Percentiles rank a stretch among this genome's conserved stretches.
Conservation (phyloP, 2,329 filamentous ascomycete species). For the Lachnellula cervina region DNA sequence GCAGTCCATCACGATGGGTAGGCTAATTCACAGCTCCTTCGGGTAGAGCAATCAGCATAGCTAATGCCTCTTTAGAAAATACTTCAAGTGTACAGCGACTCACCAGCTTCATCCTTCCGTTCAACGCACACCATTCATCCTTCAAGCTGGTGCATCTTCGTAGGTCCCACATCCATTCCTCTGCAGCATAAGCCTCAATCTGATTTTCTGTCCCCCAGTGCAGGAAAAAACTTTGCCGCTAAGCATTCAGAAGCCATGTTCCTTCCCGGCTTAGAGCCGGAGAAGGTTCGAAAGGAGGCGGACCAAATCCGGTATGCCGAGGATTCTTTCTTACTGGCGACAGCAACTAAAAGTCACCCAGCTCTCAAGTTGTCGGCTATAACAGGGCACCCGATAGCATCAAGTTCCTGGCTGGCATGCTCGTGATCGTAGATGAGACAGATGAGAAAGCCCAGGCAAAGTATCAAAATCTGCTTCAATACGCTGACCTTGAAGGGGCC, state of each 20-base stretch:
- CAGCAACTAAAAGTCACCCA: conserved; percentile 54
- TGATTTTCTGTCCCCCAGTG: conserved; percentile 44
- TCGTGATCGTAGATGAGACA: conserved; percentile 60
- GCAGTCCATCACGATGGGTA: conserved; percentile 56
- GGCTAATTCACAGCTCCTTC: conserved; percentile 31
- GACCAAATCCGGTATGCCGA: too few relatives aligned
- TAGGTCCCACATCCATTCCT: too few relatives aligned
- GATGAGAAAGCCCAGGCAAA: conserved; percentile 61
- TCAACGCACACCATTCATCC: conserved; percentile 13
- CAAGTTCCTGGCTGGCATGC: conserved; percentile 62
- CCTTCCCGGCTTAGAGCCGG: conserved; percentile 51
- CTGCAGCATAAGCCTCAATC: too few relatives aligned
- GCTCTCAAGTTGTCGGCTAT: conserved; percentile 44
- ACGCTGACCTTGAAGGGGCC: conserved; percentile 59
- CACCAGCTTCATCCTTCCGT: conserved; percentile 41
- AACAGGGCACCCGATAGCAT: conserved; percentile 55
- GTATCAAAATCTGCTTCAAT: conserved; percentile 52
- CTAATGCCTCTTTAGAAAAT: conserved; percentile 34
- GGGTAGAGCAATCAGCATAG: too few relatives aligned
- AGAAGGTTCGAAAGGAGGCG: conserved; percentile 18
- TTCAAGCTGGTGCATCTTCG: conserved; percentile 52
- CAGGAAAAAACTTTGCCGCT: conserved; percentile 61
- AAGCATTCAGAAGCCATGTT: conserved; percentile 68
- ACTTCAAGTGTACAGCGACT: conserved; percentile 56
- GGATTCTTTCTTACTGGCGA: too few relatives aligned